Conservation (phyloP, 108 stramenopile genomes). For the Epipyxis sp. region DNA sequence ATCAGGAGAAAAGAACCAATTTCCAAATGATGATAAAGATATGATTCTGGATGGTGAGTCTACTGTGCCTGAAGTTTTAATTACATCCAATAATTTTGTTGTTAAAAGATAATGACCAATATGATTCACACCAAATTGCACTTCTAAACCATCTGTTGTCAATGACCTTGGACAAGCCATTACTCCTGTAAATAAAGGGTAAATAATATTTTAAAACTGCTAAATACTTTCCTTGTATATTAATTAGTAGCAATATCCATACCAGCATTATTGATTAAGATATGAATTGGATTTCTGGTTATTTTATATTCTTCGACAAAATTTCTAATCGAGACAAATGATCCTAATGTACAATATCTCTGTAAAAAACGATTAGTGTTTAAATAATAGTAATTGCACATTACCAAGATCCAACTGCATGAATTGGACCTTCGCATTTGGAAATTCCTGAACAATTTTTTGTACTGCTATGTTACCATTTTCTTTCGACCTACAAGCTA, state of each 20-base stretch:
- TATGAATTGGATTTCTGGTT: too few species aligned
- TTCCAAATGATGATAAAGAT: constrained; percentile 68
- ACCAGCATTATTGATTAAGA: constrained; percentile 21
- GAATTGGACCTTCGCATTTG: neutral
- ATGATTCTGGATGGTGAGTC: constrained; percentile 5
- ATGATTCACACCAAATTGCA: constrained; percentile 22
- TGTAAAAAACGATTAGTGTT: neutral
- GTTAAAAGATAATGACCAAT: constrained; percentile 42
- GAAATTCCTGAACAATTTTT: neutral
- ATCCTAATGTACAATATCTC: neutral
- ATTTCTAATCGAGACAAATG: too few species aligned
- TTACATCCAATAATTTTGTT: constrained; percentile 69
- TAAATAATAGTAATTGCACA: neutral
- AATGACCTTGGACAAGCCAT: constrained; percentile 46
- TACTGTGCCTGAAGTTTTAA: neutral
- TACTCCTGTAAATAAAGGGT: constrained; percentile 51
- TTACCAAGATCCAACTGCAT: constrained; percentile 18
- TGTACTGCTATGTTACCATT: neutral
- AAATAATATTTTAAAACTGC: too few species aligned
- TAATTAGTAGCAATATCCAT: neutral
- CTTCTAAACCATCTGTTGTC: neutral
- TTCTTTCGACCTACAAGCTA: constrained; percentile 12
- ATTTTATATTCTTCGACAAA: too few species aligned
- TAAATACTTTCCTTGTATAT: too few species aligned
- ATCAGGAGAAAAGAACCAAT: constrained; percentile 50